phyloP scores from a whole-genome alignment of 495 filamentous ascomycete species.

The Schizothecium vesticola region DNA sequence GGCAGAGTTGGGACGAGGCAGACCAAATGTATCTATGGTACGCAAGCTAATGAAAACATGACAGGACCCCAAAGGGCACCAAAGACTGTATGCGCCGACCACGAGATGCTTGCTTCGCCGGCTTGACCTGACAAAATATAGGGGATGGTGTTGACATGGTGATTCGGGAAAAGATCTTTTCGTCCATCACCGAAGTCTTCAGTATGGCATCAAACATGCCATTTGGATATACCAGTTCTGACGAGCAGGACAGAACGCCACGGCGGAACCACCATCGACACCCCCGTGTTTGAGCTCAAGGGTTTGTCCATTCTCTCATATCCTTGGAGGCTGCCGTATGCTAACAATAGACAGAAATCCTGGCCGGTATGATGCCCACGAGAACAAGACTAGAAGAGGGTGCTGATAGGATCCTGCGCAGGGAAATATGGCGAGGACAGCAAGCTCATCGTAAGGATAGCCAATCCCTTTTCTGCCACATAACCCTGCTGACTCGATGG shows the following conservation, averaged over 20 bases:
- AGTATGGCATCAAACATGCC: conserved; percentile 7
- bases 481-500: neutral
- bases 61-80: conserved; percentile 41
- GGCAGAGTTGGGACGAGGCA: neutral
- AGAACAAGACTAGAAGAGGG: conserved; percentile 49
- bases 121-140: conserved; percentile 21
- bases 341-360: conserved; percentile 42
- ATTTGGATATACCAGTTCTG: neutral
- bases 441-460: conserved; percentile 54
- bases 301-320: neutral
- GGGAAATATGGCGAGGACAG: conserved; percentile 77
- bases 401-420: conserved; percentile 46
- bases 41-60: conserved; percentile 4
- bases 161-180: conserved; percentile 78
- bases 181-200: conserved; percentile 76
- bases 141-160: conserved; percentile 69
- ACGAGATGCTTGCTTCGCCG: conserved; percentile 13
- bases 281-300: conserved; percentile 47
- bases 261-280: conserved; percentile 39
- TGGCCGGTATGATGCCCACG: conserved; percentile 55
- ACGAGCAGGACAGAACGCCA: conserved; percentile 26
- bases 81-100: conserved; percentile 35
- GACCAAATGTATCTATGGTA: neutral
- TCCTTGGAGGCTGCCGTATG: neutral
- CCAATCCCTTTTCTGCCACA: neutral